These are phyloP conservation scores for Suillus lakei DNA, from an alignment of 768 basidiomycete species.

Conservation along the genomic window DNA sequence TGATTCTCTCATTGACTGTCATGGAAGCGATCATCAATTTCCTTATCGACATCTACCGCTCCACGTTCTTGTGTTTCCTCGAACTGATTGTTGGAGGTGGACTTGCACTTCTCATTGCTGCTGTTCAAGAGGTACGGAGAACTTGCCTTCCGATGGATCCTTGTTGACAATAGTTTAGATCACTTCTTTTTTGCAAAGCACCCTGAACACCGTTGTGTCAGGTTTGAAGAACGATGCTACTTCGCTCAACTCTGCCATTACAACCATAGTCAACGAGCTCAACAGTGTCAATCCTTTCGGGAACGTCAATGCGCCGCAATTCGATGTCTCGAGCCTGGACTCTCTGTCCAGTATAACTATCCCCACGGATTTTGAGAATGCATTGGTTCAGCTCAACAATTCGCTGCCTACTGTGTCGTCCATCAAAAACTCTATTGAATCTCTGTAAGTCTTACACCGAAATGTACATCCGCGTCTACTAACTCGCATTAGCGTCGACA, in stretches of 20 bases:
- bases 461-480: conserved; percentile 5
- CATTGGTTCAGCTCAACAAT: conserved; percentile 76
- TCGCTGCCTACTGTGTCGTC: conserved; percentile 80
- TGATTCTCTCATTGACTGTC: conserved; percentile 75
- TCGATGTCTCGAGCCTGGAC: conserved; percentile 76
- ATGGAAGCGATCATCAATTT: conserved; percentile 93
- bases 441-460: conserved; percentile 56
- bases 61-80: conserved; percentile 91
- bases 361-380: conserved; percentile 74
- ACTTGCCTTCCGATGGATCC: neutral
- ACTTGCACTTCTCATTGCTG: conserved; percentile 77
- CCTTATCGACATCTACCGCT: conserved; percentile 89
- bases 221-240: conserved; percentile 74
- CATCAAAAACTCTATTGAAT: conserved; percentile 68
- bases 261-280: conserved; percentile 63
- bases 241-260: conserved; percentile 70
- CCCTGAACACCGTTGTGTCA: conserved; percentile 64
- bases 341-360: conserved; percentile 79
- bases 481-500: conserved; percentile 60
- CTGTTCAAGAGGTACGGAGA: conserved; percentile 76
- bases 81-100: conserved; percentile 87
- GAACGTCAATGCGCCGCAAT: conserved; percentile 69
- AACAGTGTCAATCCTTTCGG: conserved; percentile 80
- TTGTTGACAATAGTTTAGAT: conserved; percentile 51
- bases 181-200: conserved; percentile 64